Base-by-base conservation (phyloP, 805 yeast genomes). In the Cyberlindnera misumaiensis region DNA sequence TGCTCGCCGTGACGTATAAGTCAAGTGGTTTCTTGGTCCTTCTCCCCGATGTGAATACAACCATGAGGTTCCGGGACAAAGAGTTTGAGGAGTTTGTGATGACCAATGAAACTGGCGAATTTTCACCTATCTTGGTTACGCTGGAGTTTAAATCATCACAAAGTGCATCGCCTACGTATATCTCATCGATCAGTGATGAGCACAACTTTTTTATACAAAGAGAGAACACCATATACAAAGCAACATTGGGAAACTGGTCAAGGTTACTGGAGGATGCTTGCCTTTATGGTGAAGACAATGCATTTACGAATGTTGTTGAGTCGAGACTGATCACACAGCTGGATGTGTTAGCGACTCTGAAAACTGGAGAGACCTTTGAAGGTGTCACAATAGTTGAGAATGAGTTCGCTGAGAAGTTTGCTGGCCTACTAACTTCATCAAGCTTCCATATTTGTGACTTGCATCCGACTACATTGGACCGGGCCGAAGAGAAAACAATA, bases 41-140 rank as follows among this genome's bases (percentile, higher is more conserved):
- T 13, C 52, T 58, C 9, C 63, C 59, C 31, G 67, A 65, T 39
- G 39, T 48, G 12, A 59, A 55, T 16, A 42, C 53, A 12, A 42
- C 58, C 1, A 68, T 68, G 73, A 58, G 54, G 32, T 65, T 51
- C 32, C n/a, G 34, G 2, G 47, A 44, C 1, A 42, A 50, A 2
- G 56, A 47, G 26, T 40, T 44, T 17, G 45, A 51, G n/a, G 49
- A 55, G 28, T 47, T 51, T 34, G 53, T 62, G 1, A 22, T 28
- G 7, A 5, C 35, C 11, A 29, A 35, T 11, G 41, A 29, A 8
- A 15, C 28, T n/a, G 42, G 30, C 4, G 40, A 26, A 4, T n/a
- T 17, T 5, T 4, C 18, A 9, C 18, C 30, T 13, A 16, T 29
- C 2, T 28, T 43, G 3, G 28, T 45, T 4, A 18, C 39, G 3